A percentile compares a stretch with the other conserved stretches of the same genome.
These are phyloP conservation scores for Tricholoma saponaceum DNA, from an alignment of 768 basidiomycete species.

Conservation along the genomic window DNA sequence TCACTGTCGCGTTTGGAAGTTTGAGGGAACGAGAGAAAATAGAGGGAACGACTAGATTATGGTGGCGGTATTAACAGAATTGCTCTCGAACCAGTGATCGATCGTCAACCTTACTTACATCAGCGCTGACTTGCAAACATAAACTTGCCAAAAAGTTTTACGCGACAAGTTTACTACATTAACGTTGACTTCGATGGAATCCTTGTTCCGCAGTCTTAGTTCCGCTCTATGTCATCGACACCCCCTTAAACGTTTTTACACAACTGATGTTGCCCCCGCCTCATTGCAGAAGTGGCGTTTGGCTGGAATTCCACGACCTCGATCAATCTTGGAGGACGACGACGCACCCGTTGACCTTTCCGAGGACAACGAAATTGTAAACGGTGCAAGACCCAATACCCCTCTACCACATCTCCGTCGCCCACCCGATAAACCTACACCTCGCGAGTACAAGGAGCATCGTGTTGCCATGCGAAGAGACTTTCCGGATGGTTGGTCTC, in stretches of 20 bases:
- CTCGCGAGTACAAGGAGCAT: constrained; percentile 47
- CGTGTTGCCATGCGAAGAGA: constrained; percentile 44
- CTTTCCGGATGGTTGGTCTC: constrained; percentile 72
- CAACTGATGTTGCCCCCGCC: constrained; percentile 6
- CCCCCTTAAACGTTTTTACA: constrained; percentile 18
- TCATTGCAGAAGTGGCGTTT: constrained; percentile 36
- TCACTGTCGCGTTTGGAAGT: background rate
- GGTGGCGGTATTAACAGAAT: constrained; percentile 1
- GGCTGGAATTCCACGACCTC: constrained; percentile 32
- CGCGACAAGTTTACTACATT: constrained; percentile 4
- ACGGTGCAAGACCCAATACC: constrained; percentile 34
- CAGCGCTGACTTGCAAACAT: constrained; percentile 6
- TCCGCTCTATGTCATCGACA: constrained; percentile 12
- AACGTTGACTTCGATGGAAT: constrained; percentile 17
- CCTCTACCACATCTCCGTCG: constrained; percentile 33
- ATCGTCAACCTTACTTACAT: background rate
- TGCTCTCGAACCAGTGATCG: constrained; percentile 21
- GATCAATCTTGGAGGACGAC: constrained; percentile 47
- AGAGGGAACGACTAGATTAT: constrained; percentile 1
- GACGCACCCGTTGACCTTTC: constrained; percentile 41
- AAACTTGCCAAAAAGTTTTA: constrained; percentile 1
- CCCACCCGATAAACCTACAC: constrained; percentile 39
- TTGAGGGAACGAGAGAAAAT: background rate
- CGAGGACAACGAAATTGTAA: constrained; percentile 48
- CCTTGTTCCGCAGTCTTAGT: constrained; percentile 18